phyloP scores from a whole-genome alignment of 2,329 filamentous ascomycete genomes.

The Zalaria obscura region DNA sequence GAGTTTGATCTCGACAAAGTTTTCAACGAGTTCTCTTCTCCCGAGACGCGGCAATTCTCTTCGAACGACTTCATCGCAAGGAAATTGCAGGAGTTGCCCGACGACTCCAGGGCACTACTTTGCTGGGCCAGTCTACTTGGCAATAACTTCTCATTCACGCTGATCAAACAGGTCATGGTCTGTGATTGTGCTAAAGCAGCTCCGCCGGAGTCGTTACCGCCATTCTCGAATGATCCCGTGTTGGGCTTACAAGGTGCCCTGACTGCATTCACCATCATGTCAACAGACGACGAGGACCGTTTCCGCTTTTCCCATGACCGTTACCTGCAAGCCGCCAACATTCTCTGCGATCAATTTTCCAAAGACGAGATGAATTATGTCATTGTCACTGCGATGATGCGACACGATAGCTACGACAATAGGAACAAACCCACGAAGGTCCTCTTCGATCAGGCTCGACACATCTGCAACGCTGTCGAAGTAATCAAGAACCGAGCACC shows the following conservation, averaged over 20 bases:
- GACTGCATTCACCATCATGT: slow-evolving; percentile 65
- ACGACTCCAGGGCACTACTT: slow-evolving; percentile 61
- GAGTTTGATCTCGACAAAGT: slow-evolving; percentile 73
- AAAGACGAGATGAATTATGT: slow-evolving; percentile 77
- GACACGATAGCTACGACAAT: slow-evolving; percentile 48
- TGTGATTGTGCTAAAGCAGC: slow-evolving; percentile 53
- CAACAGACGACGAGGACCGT: slow-evolving; percentile 70
- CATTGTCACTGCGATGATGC: slow-evolving; percentile 68
- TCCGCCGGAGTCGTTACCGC: slow-evolving; percentile 31
- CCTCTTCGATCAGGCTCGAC: slow-evolving; percentile 61
- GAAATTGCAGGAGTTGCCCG: slow-evolving; percentile 61
- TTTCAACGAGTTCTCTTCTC: slow-evolving; percentile 70
- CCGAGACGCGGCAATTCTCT: slow-evolving; percentile 64
- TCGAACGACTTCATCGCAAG: slow-evolving; percentile 72
- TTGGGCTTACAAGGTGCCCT: slow-evolving; percentile 71
- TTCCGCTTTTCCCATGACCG: slow-evolving; percentile 83
- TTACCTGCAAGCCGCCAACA: slow-evolving; percentile 64
- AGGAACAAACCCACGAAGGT: slow-evolving; percentile 31
- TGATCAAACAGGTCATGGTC: slow-evolving; percentile 63
- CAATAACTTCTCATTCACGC: slow-evolving; percentile 66
- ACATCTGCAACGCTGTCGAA: slow-evolving; percentile 64
- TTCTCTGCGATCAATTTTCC: slow-evolving; percentile 53
- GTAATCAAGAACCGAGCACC: slow-evolving; percentile 57
- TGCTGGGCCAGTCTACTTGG: slow-evolving; percentile 79
- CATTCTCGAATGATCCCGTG: slow-evolving; percentile 54